Evolutionary conservation across 73 alveolate species (phyloP).

Genomic region (Symbiodinium natans): DNA sequence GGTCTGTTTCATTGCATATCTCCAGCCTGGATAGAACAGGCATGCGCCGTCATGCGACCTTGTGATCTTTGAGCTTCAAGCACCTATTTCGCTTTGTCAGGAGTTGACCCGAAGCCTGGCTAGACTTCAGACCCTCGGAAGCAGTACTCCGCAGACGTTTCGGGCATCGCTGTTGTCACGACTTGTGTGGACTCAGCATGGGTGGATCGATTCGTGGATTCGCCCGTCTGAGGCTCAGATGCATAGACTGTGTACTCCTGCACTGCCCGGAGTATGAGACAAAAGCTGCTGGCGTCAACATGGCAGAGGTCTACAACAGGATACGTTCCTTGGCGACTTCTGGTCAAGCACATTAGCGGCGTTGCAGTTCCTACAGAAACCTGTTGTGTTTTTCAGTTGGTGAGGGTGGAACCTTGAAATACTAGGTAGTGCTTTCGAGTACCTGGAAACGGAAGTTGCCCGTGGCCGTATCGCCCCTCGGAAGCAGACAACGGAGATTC

Average conservation of each 20-base stretch:
- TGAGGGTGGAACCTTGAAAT: too few species aligned
- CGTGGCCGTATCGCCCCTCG: slow-evolving; percentile 44
- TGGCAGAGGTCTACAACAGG: slow-evolving; percentile 65
- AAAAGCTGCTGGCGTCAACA: slow-evolving; percentile 54
- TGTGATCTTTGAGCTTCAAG: not conserved
- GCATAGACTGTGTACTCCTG: slow-evolving; percentile 65
- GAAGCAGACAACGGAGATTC: not conserved
- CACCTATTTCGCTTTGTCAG: not conserved
- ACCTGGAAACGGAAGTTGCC: slow-evolving; percentile 46
- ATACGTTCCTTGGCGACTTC: slow-evolving; percentile 2
- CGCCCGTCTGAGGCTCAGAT: slow-evolving; percentile 5
- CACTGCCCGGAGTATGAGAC: slow-evolving; percentile 91
- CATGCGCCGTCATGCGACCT: too few species aligned
- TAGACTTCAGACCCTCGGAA: slow-evolving; percentile 15
- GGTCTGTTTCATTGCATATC: slow-evolving; percentile 82
- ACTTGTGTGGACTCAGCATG: too few species aligned
- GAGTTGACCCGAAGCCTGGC: slow-evolving; percentile 75
- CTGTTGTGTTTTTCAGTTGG: too few species aligned
- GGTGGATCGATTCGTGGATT: too few species aligned
- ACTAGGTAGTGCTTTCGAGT: slow-evolving; percentile 27
- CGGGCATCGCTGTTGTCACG: not conserved
- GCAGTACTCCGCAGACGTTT: not conserved
- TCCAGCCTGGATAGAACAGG: slow-evolving; percentile 88
- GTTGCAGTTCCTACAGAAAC: not conserved
- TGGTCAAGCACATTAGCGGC: not conserved